Percentiles rank a stretch among this genome's conserved stretches.
phyloP scores from a whole-genome alignment of 1,139 yeast genomes.

The Lodderomyces pseudojiufengensis region DNA sequence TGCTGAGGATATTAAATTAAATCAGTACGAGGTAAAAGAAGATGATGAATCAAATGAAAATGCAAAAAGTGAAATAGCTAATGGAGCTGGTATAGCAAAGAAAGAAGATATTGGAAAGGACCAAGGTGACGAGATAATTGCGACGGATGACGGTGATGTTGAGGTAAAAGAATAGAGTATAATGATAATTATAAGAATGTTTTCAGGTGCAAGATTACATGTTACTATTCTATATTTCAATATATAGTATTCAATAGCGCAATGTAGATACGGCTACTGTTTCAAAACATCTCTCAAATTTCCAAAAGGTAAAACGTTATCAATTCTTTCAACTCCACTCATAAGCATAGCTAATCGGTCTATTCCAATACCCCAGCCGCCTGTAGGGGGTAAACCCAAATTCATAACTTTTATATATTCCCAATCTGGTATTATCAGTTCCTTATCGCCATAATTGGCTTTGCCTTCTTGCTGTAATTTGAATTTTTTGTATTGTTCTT shows the following conservation, averaged over 20 bases:
- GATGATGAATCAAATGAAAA: not conserved
- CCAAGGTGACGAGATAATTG: too few species aligned
- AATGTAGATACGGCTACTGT: slow-evolving; percentile 7
- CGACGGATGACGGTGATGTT: not conserved
- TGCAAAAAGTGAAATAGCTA: not conserved
- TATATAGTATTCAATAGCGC: too few species aligned
- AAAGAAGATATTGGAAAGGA: too few species aligned
- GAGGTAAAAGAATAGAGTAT: slow-evolving; percentile 3
- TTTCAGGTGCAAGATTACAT: too few species aligned
- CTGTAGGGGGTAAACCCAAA: slow-evolving; percentile 95
- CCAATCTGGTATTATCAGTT: slow-evolving; percentile 68
- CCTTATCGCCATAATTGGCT: slow-evolving; percentile 51
- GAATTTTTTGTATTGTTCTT: slow-evolving; percentile 61
- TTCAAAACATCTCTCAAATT: slow-evolving; percentile 60
- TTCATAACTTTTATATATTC: slow-evolving; percentile 73
- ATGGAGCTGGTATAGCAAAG: too few species aligned
- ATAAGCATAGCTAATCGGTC: slow-evolving; percentile 85
- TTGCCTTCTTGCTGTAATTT: slow-evolving; percentile 49
- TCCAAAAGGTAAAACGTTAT: slow-evolving; percentile 81
- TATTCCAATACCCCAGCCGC: slow-evolving; percentile 96
- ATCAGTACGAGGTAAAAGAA: not conserved
- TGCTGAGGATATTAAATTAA: not conserved
- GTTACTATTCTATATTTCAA: not conserved
- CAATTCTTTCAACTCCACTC: slow-evolving; percentile 63
- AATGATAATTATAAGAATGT: not conserved